Percentiles rank a stretch among this genome's conserved stretches.
These are phyloP conservation scores for Nicotiana tomentosiformis DNA, from an alignment of 257 asterid genomes.

Conservation along the genomic window DNA sequence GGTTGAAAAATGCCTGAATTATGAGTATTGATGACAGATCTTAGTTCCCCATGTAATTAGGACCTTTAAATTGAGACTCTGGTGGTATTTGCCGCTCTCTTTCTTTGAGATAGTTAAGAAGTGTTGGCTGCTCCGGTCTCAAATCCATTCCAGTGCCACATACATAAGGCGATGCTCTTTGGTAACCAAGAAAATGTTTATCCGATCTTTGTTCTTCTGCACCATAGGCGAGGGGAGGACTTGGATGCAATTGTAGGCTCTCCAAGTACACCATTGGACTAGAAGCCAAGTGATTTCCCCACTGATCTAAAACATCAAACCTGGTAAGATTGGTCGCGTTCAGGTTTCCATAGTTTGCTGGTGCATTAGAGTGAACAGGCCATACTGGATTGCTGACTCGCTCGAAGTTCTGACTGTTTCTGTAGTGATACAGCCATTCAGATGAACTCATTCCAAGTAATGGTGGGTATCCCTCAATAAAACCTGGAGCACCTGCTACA, in stretches of 20 bases:
- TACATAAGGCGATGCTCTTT: constrained; percentile 46
- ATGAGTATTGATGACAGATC: neutral
- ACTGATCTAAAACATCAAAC: constrained; percentile 52
- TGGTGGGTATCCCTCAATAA: constrained; percentile 55
- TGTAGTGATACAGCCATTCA: constrained; percentile 87
- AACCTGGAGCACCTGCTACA: constrained; percentile 33
- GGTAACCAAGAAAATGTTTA: constrained; percentile 38
- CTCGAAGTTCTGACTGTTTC: constrained; percentile 55
- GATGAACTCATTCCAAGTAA: constrained; percentile 78
- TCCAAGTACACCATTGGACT: constrained; percentile 46
- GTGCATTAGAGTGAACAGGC: constrained; percentile 34
- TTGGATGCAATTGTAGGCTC: constrained; percentile 34
- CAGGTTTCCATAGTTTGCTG: constrained; percentile 27
- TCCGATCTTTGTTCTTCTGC: constrained; percentile 37
- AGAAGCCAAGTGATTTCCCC: constrained; percentile 63
- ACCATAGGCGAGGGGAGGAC: constrained; percentile 32
- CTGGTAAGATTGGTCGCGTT: constrained; percentile 34
- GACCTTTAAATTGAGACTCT: constrained; percentile 47
- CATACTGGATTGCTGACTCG: constrained; percentile 28
- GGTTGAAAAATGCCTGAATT: neutral
- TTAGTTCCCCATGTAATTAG: constrained; percentile 59
- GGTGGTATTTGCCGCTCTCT: constrained; percentile 59
- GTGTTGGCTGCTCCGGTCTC: constrained; percentile 47
- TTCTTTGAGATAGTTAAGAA: constrained; percentile 66
- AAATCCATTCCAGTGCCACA: constrained; percentile 46